Evolutionary conservation across 179 eudicot species (phyloP).

Genomic region (Patellifolia procumbens): DNA sequence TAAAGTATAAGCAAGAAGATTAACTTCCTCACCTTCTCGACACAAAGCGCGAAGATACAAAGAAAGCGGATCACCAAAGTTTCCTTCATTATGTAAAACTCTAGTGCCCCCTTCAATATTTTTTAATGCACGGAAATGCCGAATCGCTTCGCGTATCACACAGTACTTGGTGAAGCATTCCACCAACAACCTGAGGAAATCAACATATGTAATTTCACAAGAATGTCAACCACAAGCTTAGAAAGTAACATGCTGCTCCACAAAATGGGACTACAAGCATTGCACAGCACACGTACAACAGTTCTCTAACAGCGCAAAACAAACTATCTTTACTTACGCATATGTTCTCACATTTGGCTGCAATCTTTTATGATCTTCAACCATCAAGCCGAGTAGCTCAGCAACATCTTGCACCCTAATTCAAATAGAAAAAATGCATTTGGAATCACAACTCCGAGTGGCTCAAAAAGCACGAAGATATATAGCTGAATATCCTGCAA

Average conservation of each 20-base stretch:
- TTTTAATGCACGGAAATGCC: conserved; percentile 91
- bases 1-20: not conserved
- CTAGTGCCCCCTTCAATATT: conserved; percentile 69
- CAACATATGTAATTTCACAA: conserved; percentile 3
- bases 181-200: conserved; percentile 67
- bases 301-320: not conserved
- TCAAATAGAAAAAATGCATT: conserved; percentile 12
- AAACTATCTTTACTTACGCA: conserved; percentile 61
- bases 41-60: conserved; percentile 92
- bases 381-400: conserved; percentile 97
- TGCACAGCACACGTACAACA: not conserved
- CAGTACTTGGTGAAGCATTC: conserved; percentile 97
- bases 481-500: not conserved
- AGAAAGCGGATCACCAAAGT: conserved; percentile 92
- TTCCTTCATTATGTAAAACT: conserved; percentile 70
- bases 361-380: conserved; percentile 79
- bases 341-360: conserved; percentile 91
- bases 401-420: conserved; percentile 97
- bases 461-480: conserved; percentile 10
- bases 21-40: conserved; percentile 64
- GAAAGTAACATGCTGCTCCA: not conserved
- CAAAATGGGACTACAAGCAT: not conserved
- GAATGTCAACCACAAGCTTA: conserved; percentile 6
- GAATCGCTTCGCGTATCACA: conserved; percentile 83
- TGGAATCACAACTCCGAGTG: not conserved